Conservation (phyloP, 495 filamentous ascomycete genomes). For the Jackrogersella minutella region DNA sequence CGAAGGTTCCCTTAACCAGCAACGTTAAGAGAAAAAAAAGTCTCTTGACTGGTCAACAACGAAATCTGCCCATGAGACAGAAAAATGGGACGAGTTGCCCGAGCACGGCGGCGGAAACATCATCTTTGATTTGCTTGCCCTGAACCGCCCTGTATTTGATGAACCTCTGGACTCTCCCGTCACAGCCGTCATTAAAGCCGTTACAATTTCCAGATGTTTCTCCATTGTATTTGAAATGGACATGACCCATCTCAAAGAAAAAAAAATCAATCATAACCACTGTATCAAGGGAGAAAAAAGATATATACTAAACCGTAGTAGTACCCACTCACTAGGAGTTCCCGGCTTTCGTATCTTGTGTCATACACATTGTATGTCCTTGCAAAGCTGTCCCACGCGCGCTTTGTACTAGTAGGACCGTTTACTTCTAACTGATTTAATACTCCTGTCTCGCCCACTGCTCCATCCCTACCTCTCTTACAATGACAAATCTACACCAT, state of each 20-base stretch:
- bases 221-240: conserved; percentile 23
- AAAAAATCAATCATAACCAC: conserved; percentile 4
- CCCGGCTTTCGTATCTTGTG: conserved; percentile 36
- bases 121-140: conserved; percentile 7
- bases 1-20: conserved; percentile 27
- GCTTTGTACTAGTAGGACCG: conserved; percentile 31
- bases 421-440: conserved; percentile 20
- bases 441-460: conserved; percentile 26
- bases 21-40: conserved; percentile 16
- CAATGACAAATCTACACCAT: conserved; percentile 36
- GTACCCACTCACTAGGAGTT: conserved; percentile 32
- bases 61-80: conserved; percentile 34
- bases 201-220: conserved; percentile 12
- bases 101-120: conserved; percentile 32
- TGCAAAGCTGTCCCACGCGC: conserved; percentile 38
- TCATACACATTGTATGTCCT: conserved; percentile 27
- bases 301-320: conserved; percentile 33
- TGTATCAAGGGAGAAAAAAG: conserved; percentile 11
- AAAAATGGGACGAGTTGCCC: conserved; percentile 41
- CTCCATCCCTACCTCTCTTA: conserved; percentile 1
- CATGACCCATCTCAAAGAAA: conserved; percentile 18
- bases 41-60: conserved; percentile 28
- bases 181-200: conserved; percentile 21
- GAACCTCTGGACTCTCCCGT: conserved; percentile 26
- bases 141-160: not conserved